phyloP scores from a whole-genome alignment of 1,284 basidiomycete species.

The Ganoderma sinense region DNA sequence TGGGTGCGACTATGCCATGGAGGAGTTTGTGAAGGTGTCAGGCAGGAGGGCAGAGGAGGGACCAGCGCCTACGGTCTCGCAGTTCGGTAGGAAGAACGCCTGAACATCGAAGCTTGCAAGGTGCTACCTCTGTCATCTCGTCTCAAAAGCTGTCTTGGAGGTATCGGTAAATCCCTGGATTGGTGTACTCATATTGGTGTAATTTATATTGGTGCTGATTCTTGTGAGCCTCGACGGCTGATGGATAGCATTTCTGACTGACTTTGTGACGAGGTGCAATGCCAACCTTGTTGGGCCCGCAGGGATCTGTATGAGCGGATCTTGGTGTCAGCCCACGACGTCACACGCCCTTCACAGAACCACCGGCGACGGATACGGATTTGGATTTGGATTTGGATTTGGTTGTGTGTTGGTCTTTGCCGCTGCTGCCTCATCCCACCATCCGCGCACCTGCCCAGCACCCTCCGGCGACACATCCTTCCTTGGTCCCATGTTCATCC shows the following conservation, averaged over 20 bases:
- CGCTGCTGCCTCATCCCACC: neutral
- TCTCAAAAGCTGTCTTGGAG: neutral
- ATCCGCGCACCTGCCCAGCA: neutral
- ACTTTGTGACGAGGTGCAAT: neutral
- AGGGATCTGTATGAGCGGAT: neutral
- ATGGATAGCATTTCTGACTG: neutral
- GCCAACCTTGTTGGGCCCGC: too few species aligned
- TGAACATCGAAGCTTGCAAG: slow-evolving; percentile 3
- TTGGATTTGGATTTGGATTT: neutral
- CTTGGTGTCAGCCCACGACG: neutral
- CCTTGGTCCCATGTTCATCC: slow-evolving; percentile 22
- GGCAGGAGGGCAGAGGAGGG: slow-evolving; percentile 53
- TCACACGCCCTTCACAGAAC: slow-evolving; percentile 6
- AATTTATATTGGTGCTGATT: slow-evolving; percentile 19
- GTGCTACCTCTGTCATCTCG: neutral
- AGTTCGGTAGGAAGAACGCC: slow-evolving; percentile 12
- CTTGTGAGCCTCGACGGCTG: neutral
- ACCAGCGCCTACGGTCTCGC: slow-evolving; percentile 24
- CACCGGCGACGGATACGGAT: neutral
- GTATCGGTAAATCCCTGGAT: neutral
- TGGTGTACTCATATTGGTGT: slow-evolving; percentile 21
- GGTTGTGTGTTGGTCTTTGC: neutral
- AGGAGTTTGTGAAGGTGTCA: slow-evolving; percentile 55
- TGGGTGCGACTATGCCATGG: slow-evolving; percentile 54
- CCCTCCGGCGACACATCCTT: slow-evolving; percentile 22